Evolutionary conservation across 2,329 filamentous ascomycete species (phyloP), one percentile per base, ranked within the genome.

Genomic region (Cytospora mali): DNA sequence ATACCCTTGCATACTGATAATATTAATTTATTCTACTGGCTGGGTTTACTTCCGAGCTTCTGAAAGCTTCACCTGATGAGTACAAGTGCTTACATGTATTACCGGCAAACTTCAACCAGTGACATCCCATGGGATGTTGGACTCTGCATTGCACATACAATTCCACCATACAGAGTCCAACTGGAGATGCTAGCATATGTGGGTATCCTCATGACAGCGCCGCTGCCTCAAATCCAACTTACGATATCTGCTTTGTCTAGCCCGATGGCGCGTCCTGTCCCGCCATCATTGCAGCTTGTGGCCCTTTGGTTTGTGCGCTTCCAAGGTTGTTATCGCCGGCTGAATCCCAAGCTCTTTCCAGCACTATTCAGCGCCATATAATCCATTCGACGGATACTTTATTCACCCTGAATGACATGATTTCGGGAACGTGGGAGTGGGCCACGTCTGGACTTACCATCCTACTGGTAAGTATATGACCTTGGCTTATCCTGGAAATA

Each of bases 211-310:
- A 5, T 6, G 7, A n/a, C 68, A 18, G 4, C 14, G 35, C 1
- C 16, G n/a, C 35, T 18, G 16, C 14, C 16, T n/a, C 16, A 4
- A 71, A 72, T 58, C 66, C 71, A 3, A 71, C 71, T 9, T 70
- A 68, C 65, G 73, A 71, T 64, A 70, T 76, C 35, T 71, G 74
- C 54, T 76, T 77, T 65, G 69, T 74, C 60, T 74, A 71, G 13
- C 75, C 74, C 1, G 72, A 69, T 31, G 72, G 77, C 54, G 78
- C 79, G 69, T 75, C 74, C 28, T 79, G 79, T 67, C 72, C 77
- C 11, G 76, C 76, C 21, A 69, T 79, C 50, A 75, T 79, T 62
- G 78, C 76, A 23, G 76, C 76, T 42, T 79, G 76, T 7, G 77
- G 75, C 0, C 77, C 77, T 6, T 74, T 76, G 0, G 66, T 79